A percentile compares a stretch with the other conserved stretches of the same genome.
Conservation (phyloP, 2,329 filamentous ascomycete species). For the Fusarium sp. region DNA sequence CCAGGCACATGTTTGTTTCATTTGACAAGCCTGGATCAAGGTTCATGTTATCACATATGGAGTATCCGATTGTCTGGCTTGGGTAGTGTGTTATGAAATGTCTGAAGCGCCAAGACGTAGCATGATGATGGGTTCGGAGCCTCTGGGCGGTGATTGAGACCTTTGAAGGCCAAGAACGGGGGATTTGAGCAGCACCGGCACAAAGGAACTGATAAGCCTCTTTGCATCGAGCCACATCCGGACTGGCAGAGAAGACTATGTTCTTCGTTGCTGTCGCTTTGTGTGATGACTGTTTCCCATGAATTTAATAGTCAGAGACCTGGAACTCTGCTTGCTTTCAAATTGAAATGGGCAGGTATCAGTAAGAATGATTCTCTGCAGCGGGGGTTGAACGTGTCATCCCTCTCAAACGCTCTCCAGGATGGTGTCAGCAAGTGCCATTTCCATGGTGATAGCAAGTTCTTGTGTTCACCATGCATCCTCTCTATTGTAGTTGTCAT, state of each 20-base stretch:
- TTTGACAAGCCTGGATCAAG: not conserved
- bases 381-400: not conserved
- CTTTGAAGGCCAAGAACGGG: not conserved
- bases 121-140: not conserved
- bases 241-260: not conserved
- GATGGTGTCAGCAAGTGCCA: not conserved
- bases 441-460: not conserved
- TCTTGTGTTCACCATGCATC: no score
- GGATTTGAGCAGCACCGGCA: not conserved
- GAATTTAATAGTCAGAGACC: not conserved
- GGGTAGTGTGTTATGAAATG: not conserved
- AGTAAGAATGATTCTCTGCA: not conserved
- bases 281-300: not conserved
- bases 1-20: not conserved
- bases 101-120: no score
- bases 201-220: not conserved
- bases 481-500: not conserved
- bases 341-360: not conserved
- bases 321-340: not conserved
- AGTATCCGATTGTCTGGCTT: not conserved
- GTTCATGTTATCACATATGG: not conserved
- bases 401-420: not conserved
- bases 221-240: not conserved
- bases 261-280: not conserved
- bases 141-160: not conserved